phyloP scores from a whole-genome alignment of 2,329 filamentous ascomycete genomes.

The Venturia nashicola region DNA sequence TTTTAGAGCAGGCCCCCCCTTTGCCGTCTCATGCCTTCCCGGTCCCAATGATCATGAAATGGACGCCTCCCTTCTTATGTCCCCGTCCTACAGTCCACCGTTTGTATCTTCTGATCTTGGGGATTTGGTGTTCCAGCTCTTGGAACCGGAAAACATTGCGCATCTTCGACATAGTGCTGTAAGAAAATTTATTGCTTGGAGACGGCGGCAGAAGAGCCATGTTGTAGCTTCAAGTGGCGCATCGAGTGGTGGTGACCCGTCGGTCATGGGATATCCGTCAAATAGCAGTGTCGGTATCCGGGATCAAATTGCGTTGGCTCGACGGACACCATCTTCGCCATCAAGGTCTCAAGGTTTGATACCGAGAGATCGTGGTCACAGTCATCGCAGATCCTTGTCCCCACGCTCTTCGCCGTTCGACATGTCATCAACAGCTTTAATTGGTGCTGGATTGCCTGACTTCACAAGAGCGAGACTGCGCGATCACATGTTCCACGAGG shows the following conservation, averaged over 20 bases:
- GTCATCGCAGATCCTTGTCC: background rate
- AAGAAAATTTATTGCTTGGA: constrained; percentile 68
- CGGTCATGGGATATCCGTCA: background rate
- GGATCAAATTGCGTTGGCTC: background rate
- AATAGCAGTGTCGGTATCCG: background rate
- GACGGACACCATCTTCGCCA: background rate
- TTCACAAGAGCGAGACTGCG: constrained; percentile 37
- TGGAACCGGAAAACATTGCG: constrained; percentile 64
- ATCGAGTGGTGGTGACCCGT: background rate
- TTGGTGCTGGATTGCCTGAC: constrained; percentile 37
- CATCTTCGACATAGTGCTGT: constrained; percentile 75
- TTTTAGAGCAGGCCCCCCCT: constrained; percentile 35
- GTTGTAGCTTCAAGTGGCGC: constrained; percentile 7
- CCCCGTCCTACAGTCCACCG: constrained; percentile 75
- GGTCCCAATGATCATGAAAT: constrained; percentile 67
- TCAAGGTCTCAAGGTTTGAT: background rate
- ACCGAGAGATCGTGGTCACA: background rate
- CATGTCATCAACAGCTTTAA: constrained; percentile 17
- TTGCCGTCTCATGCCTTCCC: constrained; percentile 64
- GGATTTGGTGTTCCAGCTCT: constrained; percentile 57
- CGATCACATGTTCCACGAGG: constrained; percentile 44
- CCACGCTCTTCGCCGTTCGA: constrained; percentile 11
- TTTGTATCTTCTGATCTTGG: constrained; percentile 63
- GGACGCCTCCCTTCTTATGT: constrained; percentile 91
- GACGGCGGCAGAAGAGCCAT: constrained; percentile 31